These are phyloP conservation scores for Diaporthe ampelina DNA, from an alignment of 2,329 filamentous ascomycete genomes.

Conservation along the genomic window DNA sequence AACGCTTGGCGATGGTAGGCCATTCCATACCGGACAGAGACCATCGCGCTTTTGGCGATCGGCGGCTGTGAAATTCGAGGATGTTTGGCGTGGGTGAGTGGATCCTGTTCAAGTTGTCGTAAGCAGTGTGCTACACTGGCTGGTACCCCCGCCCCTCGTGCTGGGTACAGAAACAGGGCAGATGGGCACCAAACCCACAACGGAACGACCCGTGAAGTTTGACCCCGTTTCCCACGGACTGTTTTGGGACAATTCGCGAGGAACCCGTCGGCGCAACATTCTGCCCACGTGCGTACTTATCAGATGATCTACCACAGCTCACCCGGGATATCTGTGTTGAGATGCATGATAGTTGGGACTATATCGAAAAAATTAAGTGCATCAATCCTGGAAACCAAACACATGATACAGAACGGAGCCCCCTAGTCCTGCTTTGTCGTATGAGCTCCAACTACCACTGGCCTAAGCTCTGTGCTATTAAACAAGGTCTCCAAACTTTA, in stretches of 20 bases:
- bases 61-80: conserved; percentile 25
- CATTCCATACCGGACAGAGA: neutral
- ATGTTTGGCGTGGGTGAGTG: conserved; percentile 12
- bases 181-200: neutral
- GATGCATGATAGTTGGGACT: neutral
- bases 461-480: neutral
- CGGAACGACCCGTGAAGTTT: conserved; percentile 25
- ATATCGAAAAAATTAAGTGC: neutral
- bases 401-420: neutral
- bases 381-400: neutral
- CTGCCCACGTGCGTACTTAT: neutral
- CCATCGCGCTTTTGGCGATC: conserved; percentile 9
- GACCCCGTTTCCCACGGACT: conserved; percentile 6
- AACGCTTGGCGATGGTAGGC: conserved; percentile 13
- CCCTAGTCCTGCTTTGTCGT: neutral
- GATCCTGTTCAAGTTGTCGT: conserved; percentile 6
- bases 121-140: neutral
- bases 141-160: neutral
- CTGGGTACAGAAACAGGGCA: neutral
- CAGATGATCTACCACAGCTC: conserved; percentile 10
- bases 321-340: neutral
- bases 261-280: conserved; percentile 1
- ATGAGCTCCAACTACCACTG: neutral
- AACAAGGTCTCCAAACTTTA: neutral
- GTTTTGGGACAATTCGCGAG: neutral